Evolutionary conservation across 2,329 filamentous ascomycete species (phyloP).

Genomic region (Colletotrichum caudatum): DNA sequence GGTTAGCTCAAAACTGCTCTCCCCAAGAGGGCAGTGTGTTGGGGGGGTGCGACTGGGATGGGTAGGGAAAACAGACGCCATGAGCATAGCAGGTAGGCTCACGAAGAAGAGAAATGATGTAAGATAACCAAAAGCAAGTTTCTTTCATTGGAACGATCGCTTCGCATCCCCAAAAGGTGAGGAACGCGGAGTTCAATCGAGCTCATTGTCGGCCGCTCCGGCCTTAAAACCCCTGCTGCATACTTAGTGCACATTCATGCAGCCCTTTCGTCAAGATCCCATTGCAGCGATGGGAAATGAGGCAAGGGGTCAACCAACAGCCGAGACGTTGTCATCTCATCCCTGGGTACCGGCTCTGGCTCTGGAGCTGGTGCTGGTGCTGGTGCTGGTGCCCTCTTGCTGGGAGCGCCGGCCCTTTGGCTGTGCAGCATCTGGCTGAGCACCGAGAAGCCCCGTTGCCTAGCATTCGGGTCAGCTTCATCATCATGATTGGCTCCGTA

Average conservation of each 20-base stretch:
- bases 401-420: constrained; percentile 4
- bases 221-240: constrained; percentile 34
- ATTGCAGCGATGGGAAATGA: neutral
- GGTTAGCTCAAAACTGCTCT: constrained; percentile 10
- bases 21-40: constrained; percentile 14
- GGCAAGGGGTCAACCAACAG: constrained; percentile 21
- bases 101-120: constrained; percentile 16
- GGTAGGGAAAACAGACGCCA: neutral
- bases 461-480: constrained; percentile 28
- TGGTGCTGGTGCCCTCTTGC: neutral
- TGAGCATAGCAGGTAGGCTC: constrained; percentile 8
- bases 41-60: constrained; percentile 20
- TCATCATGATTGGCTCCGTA: constrained; percentile 19
- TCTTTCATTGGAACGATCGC: constrained; percentile 3
- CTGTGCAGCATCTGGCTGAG: neutral
- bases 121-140: constrained; percentile 29
- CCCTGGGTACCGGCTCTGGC: constrained; percentile 23
- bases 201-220: constrained; percentile 32
- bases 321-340: constrained; percentile 24
- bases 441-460: constrained; percentile 10
- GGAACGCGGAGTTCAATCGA: constrained; percentile 4
- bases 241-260: neutral
- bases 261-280: constrained; percentile 7
- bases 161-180: neutral
- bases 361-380: neutral